Evolutionary conservation across 805 yeast species (phyloP), one percentile per base, ranked within the genome.

Genomic region (Suhomyces sp.): DNA sequence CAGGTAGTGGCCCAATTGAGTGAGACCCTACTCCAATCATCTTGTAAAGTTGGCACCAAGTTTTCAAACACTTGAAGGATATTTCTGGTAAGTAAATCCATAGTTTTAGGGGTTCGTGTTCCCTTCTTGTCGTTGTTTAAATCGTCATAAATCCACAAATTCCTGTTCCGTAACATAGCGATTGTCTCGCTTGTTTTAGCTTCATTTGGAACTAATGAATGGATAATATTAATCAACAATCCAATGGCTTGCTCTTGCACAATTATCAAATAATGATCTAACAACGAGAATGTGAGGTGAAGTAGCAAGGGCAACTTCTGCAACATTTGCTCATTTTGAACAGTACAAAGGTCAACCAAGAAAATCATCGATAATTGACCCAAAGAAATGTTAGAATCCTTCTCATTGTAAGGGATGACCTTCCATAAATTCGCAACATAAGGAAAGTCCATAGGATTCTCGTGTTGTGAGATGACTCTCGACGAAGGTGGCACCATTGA

Each of bases 1-100:
- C 98, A 93, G 1, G 96, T 82, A 0, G 98, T 93, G 0, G 98
- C 97, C 98, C 98, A 93, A 19, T 74, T 71, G 22, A 95, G 67
- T 0, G 98, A 83, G 3, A 76, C 78, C 21, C 81, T 66, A 33
- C 95, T 82, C 98, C 98, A 93, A 33, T 82, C 85, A 26, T 75
- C 75, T 53, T 83, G 95, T 25, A 88, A 64, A 1, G 80, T 75
- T 2, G 63, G 59, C 16, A 63, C 59, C 0, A 68, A 57, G 0
- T 69, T 62, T 6, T 64, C 44, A 46, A 88, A 78, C 0, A 84
- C 69, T 16, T 71, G 74, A 23, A 88, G 55, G 2, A 83, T 72
- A 37, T 76, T 74, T 41, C 88, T 63, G 3, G 85, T 79, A 42
- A 90, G 60, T 7, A 69, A 54, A 48, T 86, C 95, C 97, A 91